Conservation (phyloP, 164 flowering plant genomes). For the Umbellularia californica region DNA sequence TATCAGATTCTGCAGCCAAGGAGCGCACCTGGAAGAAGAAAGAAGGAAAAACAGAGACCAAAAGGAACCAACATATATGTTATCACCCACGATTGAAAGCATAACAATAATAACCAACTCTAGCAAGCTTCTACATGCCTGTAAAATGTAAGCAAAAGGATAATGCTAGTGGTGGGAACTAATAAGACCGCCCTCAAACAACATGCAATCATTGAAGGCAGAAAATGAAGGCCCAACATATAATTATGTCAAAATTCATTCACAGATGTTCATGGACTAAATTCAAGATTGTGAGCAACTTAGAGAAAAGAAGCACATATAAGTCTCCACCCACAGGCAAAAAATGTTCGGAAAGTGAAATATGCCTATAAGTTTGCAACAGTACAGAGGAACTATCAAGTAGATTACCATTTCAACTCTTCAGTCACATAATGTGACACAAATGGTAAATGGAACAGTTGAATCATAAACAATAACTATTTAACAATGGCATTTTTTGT, state of each 20-base stretch:
- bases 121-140: background rate
- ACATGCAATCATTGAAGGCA: background rate
- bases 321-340: no score
- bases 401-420: no score
- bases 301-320: no score
- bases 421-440: no score
- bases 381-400: no score
- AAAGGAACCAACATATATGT: background rate
- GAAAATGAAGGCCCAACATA: background rate
- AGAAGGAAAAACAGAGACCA: background rate
- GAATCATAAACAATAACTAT: no score
- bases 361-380: no score
- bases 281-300: background rate
- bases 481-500: no score
- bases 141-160: background rate
- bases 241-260: background rate
- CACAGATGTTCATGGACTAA: background rate
- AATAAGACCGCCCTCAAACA: background rate
- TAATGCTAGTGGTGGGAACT: background rate
- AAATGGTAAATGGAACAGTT: no score
- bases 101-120: background rate
- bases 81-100: background rate
- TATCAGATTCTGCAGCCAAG: slow-evolving; percentile 89
- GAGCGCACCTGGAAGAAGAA: slow-evolving; percentile 68
- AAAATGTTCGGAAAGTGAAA: no score